phyloP scores from a whole-genome alignment of 2,329 filamentous ascomycete species.

The Nemania sp. region DNA sequence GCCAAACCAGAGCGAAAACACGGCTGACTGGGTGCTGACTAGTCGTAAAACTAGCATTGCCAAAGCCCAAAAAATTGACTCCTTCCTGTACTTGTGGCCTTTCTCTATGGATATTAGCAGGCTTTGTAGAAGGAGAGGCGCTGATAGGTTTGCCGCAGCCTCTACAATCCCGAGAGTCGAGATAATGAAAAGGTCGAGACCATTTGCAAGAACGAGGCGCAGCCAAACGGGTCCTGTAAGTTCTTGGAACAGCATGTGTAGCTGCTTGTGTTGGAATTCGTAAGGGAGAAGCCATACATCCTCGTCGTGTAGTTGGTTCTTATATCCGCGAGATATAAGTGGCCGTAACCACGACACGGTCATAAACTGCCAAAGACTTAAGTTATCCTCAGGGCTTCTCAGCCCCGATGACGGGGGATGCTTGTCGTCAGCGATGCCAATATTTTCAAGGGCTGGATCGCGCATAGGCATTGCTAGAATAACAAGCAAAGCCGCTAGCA shows the following conservation, averaged over 20 bases:
- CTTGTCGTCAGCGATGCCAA: slow-evolving; percentile 70
- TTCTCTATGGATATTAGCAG: slow-evolving; percentile 75
- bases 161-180: slow-evolving; percentile 73
- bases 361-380: slow-evolving; percentile 86
- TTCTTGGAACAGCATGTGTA: slow-evolving; percentile 80
- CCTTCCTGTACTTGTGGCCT: slow-evolving; percentile 60
- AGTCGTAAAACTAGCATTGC: slow-evolving; percentile 72
- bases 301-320: slow-evolving; percentile 76
- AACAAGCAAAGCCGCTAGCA: slow-evolving; percentile 61
- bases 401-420: slow-evolving; percentile 66
- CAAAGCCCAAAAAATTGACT: slow-evolving; percentile 74
- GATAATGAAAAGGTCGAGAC: slow-evolving; percentile 79
- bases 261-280: slow-evolving; percentile 82
- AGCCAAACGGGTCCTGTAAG: slow-evolving; percentile 78
- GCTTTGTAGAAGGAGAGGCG: slow-evolving; percentile 77
- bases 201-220: slow-evolving; percentile 80
- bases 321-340: slow-evolving; percentile 73
- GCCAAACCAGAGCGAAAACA: slow-evolving; percentile 84
- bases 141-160: slow-evolving; percentile 65
- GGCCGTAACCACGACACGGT: slow-evolving; percentile 85
- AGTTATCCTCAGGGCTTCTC: slow-evolving; percentile 81
- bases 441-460: slow-evolving; percentile 64
- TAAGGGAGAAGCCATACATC: slow-evolving; percentile 86
- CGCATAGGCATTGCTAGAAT: slow-evolving; percentile 78
- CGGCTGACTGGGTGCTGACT: slow-evolving; percentile 71